A percentile compares a stretch with the other conserved stretches of the same genome.
phyloP scores from a whole-genome alignment of 345 rosid genomes.

The Melastoma malabathricum region DNA sequence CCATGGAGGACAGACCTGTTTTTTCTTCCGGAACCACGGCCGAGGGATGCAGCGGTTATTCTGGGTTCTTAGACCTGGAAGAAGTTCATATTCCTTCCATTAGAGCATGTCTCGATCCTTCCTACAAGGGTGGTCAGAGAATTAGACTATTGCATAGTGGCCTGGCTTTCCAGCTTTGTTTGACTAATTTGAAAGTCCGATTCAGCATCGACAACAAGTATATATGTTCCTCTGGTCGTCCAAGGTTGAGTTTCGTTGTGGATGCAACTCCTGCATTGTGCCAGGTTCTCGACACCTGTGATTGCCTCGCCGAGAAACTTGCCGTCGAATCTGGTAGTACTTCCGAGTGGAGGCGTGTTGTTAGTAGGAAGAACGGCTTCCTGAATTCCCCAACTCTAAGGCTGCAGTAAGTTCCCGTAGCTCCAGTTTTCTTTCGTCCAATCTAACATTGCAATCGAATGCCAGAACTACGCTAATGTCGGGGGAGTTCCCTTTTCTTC shows the following conservation, averaged over 20 bases:
- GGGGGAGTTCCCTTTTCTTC: no score
- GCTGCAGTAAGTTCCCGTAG: conserved; percentile 48
- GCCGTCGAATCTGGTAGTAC: conserved; percentile 35
- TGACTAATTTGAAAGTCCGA: conserved; percentile 36
- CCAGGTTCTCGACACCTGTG: conserved; percentile 51
- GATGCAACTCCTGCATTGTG: conserved; percentile 38
- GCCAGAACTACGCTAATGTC: no score
- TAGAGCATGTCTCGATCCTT: conserved; percentile 34
- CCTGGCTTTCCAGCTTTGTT: conserved; percentile 41
- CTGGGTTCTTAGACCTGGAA: conserved; percentile 38
- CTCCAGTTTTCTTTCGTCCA: no score
- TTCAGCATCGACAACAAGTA: conserved; percentile 49
- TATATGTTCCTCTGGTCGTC: conserved; percentile 39
- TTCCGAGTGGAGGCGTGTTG: conserved; percentile 55
- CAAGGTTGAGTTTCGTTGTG: conserved; percentile 53
- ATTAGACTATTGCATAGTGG: conserved; percentile 31
- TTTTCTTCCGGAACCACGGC: conserved; percentile 11
- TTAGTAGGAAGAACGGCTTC: conserved; percentile 23
- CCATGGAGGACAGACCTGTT: conserved; percentile 37
- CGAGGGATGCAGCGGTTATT: conserved; percentile 26
- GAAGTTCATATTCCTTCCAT: conserved; percentile 36
- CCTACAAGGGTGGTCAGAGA: conserved; percentile 31
- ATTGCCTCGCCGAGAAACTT: conserved; percentile 26
- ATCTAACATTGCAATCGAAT: no score
- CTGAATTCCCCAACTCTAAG: conserved; percentile 38